Conservation (phyloP, 495 filamentous ascomycete genomes). For the Neurospora sp. region DNA sequence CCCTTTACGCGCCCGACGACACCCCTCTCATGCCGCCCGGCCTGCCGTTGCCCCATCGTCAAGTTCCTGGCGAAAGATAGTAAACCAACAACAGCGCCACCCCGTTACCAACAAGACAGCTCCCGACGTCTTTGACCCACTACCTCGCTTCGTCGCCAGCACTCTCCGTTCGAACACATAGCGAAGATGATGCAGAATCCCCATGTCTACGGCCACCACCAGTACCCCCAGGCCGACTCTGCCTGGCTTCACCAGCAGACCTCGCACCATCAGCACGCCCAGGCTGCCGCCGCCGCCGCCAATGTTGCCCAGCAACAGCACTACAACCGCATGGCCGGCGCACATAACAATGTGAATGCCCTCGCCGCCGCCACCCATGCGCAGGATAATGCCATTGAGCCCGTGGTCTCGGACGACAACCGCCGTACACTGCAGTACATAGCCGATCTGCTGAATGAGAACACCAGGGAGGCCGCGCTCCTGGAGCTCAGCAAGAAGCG, state of each 20-base stretch:
- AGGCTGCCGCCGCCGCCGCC: constrained; percentile 52
- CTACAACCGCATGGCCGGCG: constrained; percentile 64
- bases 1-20: neutral
- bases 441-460: constrained; percentile 80
- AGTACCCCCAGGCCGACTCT: constrained; percentile 64
- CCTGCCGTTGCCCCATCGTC: constrained; percentile 9
- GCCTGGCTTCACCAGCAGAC: constrained; percentile 67
- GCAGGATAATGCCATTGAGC: constrained; percentile 43
- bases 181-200: constrained; percentile 32
- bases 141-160: neutral
- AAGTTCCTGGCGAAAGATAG: constrained; percentile 9
- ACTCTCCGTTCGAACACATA: neutral
- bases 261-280: constrained; percentile 55
- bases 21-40: constrained; percentile 18
- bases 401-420: constrained; percentile 75
- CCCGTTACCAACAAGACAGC: neutral
- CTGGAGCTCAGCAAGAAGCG: constrained; percentile 98
- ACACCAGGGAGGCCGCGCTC: constrained; percentile 77
- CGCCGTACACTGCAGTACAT: constrained; percentile 86
- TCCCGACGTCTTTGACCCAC: neutral
- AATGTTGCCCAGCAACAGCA: constrained; percentile 65
- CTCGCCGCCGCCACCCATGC: constrained; percentile 43
- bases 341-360: constrained; percentile 41
- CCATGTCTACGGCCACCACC: constrained; percentile 54
- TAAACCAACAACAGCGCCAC: neutral